Evolutionary conservation across 1,139 yeast species (phyloP), one percentile per base, ranked within the genome.

Genomic region (Geotrichum siamense): DNA sequence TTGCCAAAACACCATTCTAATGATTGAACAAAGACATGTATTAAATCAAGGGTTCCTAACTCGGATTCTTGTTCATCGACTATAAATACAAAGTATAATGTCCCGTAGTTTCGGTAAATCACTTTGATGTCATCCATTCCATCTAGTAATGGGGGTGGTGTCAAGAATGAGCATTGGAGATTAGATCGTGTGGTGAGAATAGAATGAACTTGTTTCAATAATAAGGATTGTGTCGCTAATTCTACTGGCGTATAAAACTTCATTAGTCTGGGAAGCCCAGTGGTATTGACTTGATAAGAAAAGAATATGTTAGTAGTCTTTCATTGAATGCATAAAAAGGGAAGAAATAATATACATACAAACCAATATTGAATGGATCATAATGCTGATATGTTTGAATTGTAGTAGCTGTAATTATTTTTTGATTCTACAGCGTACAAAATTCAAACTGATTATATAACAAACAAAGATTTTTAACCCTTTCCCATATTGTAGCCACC

Each of bases 31-130:
- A 91, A 91, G 39, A 93, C 97, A 60, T 93, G 98, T 49, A 93
- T 91, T 59, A 91, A 69, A 61, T 91, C 99, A 39, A 91, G 65
- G 39, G 91, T 89, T 2, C 97, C 98, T 46, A 91, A 71, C 62
- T 91, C 98, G 22, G 91, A 79, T 61, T 91, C 99, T 60, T 87
- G 96, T 53, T 84, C 94, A 63, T 93, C 98, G 10, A 89, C 97
- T 33, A 93, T 79, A 60, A 93, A 87, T 27, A 93, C 96, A 67
- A 91, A 91, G 63, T 85, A 91, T 23, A 91, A 69, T 0, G 98
- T 89, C 15, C 98, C 97, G 59, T 89, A 91, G 58, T 87, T 94
- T 50, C 96, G 74, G 64, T 91, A 91, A 27, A 91, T 89, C 48
- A 91, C 95, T 50, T 87, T 81, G 51, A 91, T 84, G 47, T 79